Base-by-base conservation (phyloP, 345 rosid genomes). In the Salix viminalis region DNA sequence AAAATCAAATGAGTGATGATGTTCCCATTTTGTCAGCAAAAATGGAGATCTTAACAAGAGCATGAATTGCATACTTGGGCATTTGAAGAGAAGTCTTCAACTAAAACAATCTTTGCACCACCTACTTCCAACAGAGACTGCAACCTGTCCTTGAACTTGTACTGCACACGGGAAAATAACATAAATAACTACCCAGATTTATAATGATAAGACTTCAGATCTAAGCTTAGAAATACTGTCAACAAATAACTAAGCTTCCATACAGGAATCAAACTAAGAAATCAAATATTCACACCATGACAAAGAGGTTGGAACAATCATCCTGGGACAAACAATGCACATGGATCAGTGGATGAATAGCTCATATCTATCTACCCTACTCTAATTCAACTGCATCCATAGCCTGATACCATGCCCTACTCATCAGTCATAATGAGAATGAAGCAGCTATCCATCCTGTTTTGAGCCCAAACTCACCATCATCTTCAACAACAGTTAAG, bases 91-190 rank as follows among this genome's bases (percentile, higher is more conserved):
- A 89, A 84, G 48, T 86, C 91, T 79, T 89, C 83, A 65, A 83
- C 26, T 28, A 74, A 79, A 73, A 87, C 69, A 60, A 84, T 76
- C 85, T 89, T 93, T 76, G 97, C 89, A 66, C 99, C 96, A 83
- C 86, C 77, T 32, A 75, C 26, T 76, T 80, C 85, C 78, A 93
- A 77, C 58, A 93, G 74, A 34, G 79, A 67, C 52, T 82, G 85
- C 81, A 95, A 84, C 76, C 82, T 87, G 78, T 83, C 78, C 77
- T 86, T 90, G 77, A 85, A 90, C 37, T 84, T 86, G 69, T 91
- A 95, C 99, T 95, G 91, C 79, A 83, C 5, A 61, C 72, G 74
- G 65, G 72, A n/a, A 76, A 21, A 61, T 2, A 23, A 58, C 32
- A 70, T 30, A 83, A 39, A 46, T 18, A 73, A 36, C 11, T 9